Evolutionary conservation across 208 protist genomes (phyloP).

Genomic region (Leishmania tropica): DNA sequence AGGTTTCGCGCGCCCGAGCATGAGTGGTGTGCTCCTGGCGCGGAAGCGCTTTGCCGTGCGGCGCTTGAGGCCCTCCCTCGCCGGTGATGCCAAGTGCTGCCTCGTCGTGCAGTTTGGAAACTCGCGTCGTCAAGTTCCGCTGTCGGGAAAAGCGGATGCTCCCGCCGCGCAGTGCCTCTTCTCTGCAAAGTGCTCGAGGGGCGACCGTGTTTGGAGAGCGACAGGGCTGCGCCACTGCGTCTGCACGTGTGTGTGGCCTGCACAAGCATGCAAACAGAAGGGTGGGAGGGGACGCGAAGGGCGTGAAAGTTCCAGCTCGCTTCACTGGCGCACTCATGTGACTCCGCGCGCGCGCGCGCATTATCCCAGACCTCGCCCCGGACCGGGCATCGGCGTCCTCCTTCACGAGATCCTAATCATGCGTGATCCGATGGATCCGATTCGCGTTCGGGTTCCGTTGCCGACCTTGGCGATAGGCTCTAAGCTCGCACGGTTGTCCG

Average conservation of each 20-base stretch:
- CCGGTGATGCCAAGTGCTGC: not conserved
- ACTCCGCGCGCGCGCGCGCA: no score
- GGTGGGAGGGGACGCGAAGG: no score
- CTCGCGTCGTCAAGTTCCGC: not conserved
- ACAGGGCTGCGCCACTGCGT: no score
- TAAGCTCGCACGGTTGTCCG: not conserved
- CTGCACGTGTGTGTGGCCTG: no score
- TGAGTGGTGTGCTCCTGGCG: not conserved
- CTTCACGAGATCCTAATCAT: not conserved
- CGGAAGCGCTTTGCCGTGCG: not conserved
- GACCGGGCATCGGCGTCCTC: no score
- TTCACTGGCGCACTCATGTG: no score
- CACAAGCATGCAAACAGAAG: no score
- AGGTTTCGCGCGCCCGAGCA: not conserved
- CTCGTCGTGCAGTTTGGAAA: not conserved
- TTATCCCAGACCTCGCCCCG: no score
- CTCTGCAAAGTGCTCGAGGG: no score
- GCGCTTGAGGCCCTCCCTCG: not conserved
- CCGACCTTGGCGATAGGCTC: not conserved
- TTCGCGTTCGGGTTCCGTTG: not conserved
- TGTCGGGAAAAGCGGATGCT: not conserved
- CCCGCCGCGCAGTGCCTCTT: no score
- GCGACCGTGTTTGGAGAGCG: no score
- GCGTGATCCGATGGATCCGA: not conserved
- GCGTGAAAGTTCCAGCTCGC: no score